Evolutionary conservation across 345 rosid genomes (phyloP), one percentile per base, ranked within the genome.

Genomic region (Linum tenue): DNA sequence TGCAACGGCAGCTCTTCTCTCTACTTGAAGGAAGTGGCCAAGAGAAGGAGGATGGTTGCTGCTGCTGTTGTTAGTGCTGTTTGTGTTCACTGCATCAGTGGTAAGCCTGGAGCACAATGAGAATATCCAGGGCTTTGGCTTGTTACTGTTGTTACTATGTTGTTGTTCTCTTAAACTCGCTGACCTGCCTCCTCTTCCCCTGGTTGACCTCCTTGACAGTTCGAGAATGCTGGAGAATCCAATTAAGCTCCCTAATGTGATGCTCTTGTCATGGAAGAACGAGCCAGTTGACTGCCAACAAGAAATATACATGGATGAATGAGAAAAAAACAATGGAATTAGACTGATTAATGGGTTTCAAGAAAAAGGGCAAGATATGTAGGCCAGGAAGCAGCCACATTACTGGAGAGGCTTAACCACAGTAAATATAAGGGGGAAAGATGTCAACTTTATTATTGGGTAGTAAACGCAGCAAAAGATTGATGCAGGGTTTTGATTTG

Each of bases 181-280:
- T 60, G 81, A 6, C 7, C 53, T 48, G 9, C 53, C 69, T 50
- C 63, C 60, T 68, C 82, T 83, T 79, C 75, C 59, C 75, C 88
- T 69, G 12, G 70, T 72, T 31, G 97, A 85, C 75, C 86, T 79
- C 76, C 83, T 67, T 2, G 94, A 85, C 62, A 81, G 78, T 65
- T 86, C 84, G 17, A 86, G 79, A 66, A 86, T 71, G 76, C 70
- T 85, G 14, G 94, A 80, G 59, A 84, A 75, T 53, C 97, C 97
- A 10, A 88, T 84, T 35, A 86, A 84, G 73, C 84, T 91, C 39
- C 97, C 97, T 0, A 88, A 76, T 38, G 91, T 85, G 59, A 79
- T 82, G 82, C 94, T 84, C 69, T 79, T 84, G 64, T 91, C 90
- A 17, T 72, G 84, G 79, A 88, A 88, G 78, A 88, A 90, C 11